Percentiles rank a stretch among this genome's conserved stretches.
phyloP scores from a whole-genome alignment of 2,329 filamentous ascomycete genomes.

The Albifimbria verrucaria region DNA sequence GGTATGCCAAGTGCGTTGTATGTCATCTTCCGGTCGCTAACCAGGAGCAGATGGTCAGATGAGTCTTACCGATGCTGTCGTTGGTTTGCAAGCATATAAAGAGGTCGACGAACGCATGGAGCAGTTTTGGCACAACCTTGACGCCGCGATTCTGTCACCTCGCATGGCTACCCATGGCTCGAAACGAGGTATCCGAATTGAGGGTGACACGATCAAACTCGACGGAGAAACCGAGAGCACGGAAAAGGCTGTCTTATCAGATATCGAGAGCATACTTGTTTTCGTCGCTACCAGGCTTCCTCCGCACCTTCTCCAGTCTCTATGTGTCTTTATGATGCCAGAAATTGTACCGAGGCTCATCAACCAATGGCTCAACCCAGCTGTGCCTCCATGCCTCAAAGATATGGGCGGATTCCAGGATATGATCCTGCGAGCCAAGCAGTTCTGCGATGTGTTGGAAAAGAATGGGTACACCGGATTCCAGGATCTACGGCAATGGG shows the following conservation, averaged over 20 bases:
- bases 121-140: constrained; percentile 60
- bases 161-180: constrained; percentile 44
- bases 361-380: constrained; percentile 69
- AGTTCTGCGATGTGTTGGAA: constrained; percentile 63
- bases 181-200: constrained; percentile 36
- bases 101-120: constrained; percentile 59
- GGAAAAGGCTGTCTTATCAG: constrained; percentile 49
- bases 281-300: constrained; percentile 54
- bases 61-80: constrained; percentile 50
- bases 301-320: constrained; percentile 49
- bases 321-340: constrained; percentile 70
- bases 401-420: constrained; percentile 70
- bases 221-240: constrained; percentile 40
- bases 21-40: constrained; percentile 10
- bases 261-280: constrained; percentile 48
- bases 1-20: constrained; percentile 34
- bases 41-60: constrained; percentile 43
- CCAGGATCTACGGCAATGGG: constrained; percentile 72
- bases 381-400: constrained; percentile 71
- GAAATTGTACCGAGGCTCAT: constrained; percentile 66
- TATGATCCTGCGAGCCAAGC: constrained; percentile 60
- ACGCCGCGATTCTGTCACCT: constrained; percentile 57
- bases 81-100: constrained; percentile 56
- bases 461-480: constrained; percentile 60
- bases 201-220: constrained; percentile 40